These are phyloP conservation scores for Trichoderma cornu-damae DNA, from an alignment of 2,329 filamentous ascomycete genomes.

Conservation along the genomic window DNA sequence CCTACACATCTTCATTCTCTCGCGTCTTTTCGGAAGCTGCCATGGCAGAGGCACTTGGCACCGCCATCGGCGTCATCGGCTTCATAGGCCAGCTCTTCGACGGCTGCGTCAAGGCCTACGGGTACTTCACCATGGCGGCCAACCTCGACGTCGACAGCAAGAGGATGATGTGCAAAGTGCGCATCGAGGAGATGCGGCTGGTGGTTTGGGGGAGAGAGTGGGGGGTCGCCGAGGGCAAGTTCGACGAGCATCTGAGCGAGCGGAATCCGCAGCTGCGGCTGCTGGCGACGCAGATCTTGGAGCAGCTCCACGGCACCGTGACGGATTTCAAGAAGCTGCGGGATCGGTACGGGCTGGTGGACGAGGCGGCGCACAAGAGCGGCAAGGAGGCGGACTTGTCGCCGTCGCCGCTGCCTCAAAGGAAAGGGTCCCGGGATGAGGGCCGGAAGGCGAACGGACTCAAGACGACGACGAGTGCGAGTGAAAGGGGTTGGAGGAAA, in stretches of 20 bases:
- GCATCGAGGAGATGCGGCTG: conserved; percentile 47
- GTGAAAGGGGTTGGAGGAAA: conserved; percentile 33
- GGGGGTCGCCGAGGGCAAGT: conserved; percentile 42
- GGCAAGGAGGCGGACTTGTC: conserved; percentile 20
- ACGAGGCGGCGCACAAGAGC: conserved; percentile 24
- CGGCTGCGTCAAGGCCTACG: conserved; percentile 43
- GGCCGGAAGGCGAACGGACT: conserved; percentile 21
- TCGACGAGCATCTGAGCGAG: conserved; percentile 40
- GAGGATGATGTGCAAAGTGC: conserved; percentile 43
- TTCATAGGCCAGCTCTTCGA: conserved; percentile 44
- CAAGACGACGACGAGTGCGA: conserved; percentile 19
- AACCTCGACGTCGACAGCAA: conserved; percentile 41
- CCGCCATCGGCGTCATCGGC: conserved; percentile 41
- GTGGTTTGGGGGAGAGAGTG: conserved; percentile 45
- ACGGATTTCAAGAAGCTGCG: conserved; percentile 41
- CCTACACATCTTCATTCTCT: neutral
- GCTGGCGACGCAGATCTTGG: conserved; percentile 40
- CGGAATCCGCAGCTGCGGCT: conserved; percentile 35
- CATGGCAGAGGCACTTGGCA: conserved; percentile 39
- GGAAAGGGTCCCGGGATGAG: conserved; percentile 25
- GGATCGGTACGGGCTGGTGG: conserved; percentile 39
- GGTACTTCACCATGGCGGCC: conserved; percentile 40
- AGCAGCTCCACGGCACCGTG: conserved; percentile 40
- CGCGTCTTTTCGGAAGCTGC: neutral
- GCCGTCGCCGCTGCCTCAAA: conserved; percentile 22